phyloP scores from a whole-genome alignment of 2,329 filamentous ascomycete species.

The Fusarium pseudonygamai region DNA sequence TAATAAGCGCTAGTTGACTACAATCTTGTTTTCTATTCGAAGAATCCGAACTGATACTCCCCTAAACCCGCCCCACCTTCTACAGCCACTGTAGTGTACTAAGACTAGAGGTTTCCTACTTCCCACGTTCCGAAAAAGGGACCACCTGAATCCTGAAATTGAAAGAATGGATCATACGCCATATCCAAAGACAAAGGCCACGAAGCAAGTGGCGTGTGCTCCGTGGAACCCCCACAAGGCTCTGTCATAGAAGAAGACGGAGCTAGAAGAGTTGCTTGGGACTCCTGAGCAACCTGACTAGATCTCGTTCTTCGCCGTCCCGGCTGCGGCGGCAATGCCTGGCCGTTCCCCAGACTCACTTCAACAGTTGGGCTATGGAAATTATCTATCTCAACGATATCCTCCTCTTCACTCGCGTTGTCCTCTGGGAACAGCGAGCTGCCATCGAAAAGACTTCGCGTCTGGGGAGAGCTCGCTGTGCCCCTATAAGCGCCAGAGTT shows the following conservation, averaged over 20 bases:
- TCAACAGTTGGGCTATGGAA: not conserved
- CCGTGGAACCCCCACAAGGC: accelerated
- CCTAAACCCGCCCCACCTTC: no score
- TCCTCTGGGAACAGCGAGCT: not conserved
- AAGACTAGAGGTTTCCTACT: not conserved
- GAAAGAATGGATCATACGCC: not conserved
- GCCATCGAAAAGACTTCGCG: not conserved
- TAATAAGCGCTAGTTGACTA: no score
- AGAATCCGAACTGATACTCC: accelerated
- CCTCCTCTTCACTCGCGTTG: not conserved
- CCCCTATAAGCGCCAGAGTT: not conserved
- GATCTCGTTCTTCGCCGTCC: not conserved
- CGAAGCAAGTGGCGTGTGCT: not conserved
- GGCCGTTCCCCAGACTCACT: not conserved
- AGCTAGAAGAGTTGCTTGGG: not conserved
- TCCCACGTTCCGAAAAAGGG: not conserved
- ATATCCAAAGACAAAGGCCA: slow-evolving; percentile 2
- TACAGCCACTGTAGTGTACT: not conserved
- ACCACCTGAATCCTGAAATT: not conserved
- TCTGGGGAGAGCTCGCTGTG: not conserved
- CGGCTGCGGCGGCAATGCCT: not conserved
- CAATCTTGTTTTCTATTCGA: no score
- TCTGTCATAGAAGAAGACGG: not conserved
- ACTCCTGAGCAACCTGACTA: not conserved
- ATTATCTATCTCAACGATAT: not conserved